Percentiles rank a stretch among this genome's conserved stretches.
These are phyloP conservation scores for Silene noctiflora DNA, from an alignment of 179 eudicot species.

Conservation along the genomic window DNA sequence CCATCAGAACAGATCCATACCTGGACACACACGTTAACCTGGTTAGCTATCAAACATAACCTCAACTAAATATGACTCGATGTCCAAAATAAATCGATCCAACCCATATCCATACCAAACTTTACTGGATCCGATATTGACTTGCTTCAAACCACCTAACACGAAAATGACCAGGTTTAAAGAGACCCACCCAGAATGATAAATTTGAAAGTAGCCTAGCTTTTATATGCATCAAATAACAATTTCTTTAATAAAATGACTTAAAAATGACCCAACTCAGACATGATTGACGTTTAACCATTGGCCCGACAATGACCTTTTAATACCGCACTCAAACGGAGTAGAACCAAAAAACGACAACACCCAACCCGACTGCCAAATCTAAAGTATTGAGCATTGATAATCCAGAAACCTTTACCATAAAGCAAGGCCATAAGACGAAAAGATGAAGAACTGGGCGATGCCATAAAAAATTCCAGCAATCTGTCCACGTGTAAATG, in stretches of 20 bases:
- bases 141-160: neutral
- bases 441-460: conserved; percentile 91
- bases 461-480: conserved; percentile 90
- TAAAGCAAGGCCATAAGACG: conserved; percentile 88
- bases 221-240: neutral
- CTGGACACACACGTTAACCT: conserved; percentile 33
- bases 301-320: neutral
- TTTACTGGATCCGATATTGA: neutral
- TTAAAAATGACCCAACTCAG: neutral
- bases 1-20: conserved; percentile 95
- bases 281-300: neutral
- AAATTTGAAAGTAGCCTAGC: neutral
- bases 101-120: neutral
- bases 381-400: neutral
- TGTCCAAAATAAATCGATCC: neutral
- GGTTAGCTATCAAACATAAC: neutral
- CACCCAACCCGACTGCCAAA: neutral
- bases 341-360: neutral
- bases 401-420: conserved; percentile 48
- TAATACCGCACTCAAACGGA: neutral
- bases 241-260: neutral
- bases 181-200: neutral
- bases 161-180: neutral
- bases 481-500: conserved; percentile 85
- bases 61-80: neutral